These are phyloP conservation scores for Xylaria nigripes DNA, from an alignment of 495 filamentous ascomycete species.

Conservation along the genomic window DNA sequence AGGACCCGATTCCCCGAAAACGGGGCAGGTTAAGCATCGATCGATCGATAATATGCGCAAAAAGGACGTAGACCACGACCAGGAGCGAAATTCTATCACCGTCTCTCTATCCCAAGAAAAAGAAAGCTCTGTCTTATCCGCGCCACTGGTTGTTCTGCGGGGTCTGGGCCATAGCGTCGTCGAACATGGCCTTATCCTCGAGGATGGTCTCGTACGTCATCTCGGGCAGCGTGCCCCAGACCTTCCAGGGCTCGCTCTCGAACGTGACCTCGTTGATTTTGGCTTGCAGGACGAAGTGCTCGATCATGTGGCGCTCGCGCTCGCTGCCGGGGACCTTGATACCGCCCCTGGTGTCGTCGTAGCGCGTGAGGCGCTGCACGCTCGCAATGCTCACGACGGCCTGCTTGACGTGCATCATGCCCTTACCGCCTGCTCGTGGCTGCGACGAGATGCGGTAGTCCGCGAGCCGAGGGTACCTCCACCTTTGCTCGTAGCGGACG, in stretches of 20 bases:
- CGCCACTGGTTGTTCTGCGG: neutral
- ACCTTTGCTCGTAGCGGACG: slow-evolving; percentile 46
- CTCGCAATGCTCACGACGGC: slow-evolving; percentile 63
- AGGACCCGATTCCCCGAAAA: too few relatives aligned
- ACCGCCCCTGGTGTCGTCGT: slow-evolving; percentile 21
- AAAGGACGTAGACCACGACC: too few relatives aligned
- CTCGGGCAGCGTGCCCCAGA: slow-evolving; percentile 64
- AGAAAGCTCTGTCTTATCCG: neutral
- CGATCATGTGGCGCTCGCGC: slow-evolving; percentile 55
- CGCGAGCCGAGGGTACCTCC: slow-evolving; percentile 47
- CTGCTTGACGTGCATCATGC: slow-evolving; percentile 49
- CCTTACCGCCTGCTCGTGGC: slow-evolving; percentile 27
- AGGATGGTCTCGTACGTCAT: slow-evolving; percentile 35
- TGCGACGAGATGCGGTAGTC: slow-evolving; percentile 49
- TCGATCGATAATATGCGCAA: too few relatives aligned
- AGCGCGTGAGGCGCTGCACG: slow-evolving; percentile 51
- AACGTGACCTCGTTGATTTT: slow-evolving; percentile 41
- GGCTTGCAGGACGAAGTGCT: slow-evolving; percentile 74
- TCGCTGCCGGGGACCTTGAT: slow-evolving; percentile 37
- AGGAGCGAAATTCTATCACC: neutral
- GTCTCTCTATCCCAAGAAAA: neutral
- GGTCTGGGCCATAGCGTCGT: neutral
- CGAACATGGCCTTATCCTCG: neutral
- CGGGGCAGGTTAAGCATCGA: too few relatives aligned
- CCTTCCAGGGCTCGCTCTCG: slow-evolving; percentile 55